Evolutionary conservation across 805 yeast genomes (phyloP), one percentile per base, ranked within the genome.

Genomic region (Middelhovenomyces tepae): DNA sequence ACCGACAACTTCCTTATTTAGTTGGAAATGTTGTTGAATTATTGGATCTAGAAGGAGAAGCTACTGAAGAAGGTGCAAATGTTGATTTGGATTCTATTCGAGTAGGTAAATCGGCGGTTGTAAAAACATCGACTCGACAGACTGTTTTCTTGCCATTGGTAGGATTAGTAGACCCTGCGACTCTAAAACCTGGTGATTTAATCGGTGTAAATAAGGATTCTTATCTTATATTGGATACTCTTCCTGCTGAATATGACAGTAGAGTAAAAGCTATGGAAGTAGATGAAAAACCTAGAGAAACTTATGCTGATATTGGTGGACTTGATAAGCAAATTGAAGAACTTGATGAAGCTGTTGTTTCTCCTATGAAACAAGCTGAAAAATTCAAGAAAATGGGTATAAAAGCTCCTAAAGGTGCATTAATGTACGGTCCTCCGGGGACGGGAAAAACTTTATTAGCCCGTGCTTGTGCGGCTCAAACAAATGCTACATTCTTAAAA

Each of bases 381-480:
- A 89, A 91, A 62, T 89, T 91, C 65, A 83, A 83, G 54, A 76
- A 75, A 38, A 67, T 91, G 61, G 99, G 99, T 36, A 87, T 91
- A 54, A 89, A 83, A 56, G 93, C 98, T 10, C 98, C 98, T 38
- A 91, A 91, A 59, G 98, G 98, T 57, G 97, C 95, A 3, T 68
- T 91, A 34, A 85, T 91, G 87, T 91, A 91, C 56, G 99, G 99
- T 22, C 97, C 99, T 6, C 99, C 99, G 34, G 99, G 99, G 58
- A 91, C 98, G 1, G 99, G 99, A 58, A 91, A 91, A 62, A 91
- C 98, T 2, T 66, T 91, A 40, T 69, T 91, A 46, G 99, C 99
- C 7, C 78, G 95, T 57, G 98, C 98, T 1, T 94, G 96, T 64
- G 99, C 99, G 16, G 95, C 96, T 35, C 97, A 91, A 59, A 84